Evolutionary conservation across 2,329 filamentous ascomycete species (phyloP), one percentile per base, ranked within the genome.

Genomic region (Penicillium corylophilum): DNA sequence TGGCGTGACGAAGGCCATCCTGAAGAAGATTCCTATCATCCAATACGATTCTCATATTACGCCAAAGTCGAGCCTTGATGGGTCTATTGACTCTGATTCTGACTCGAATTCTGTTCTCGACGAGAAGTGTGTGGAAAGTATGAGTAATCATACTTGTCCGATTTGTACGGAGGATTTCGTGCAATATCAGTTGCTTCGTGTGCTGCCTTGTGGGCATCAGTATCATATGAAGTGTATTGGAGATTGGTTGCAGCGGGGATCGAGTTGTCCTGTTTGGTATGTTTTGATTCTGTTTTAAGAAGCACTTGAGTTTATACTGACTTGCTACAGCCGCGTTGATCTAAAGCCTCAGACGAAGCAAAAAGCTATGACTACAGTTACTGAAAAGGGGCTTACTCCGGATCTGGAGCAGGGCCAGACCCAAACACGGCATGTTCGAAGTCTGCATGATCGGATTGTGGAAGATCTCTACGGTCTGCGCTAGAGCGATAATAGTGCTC

Each of bases 101-200:
- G 38, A 46, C 26, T 35, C 28, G 20, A n/a, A 5, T 28, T 28
- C 26, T 28, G 26, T 3, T 28, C 26, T 28, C 1, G 26, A 44
- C 1, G 50, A 46, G 22, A 49, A 46, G 22, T 36, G 8, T 3
- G 18, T 41, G n/a, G 35, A 35, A 12, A 44, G 35, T 3, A 20
- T 23, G 42, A 22, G 23, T n/a, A 45, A 46, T 29, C 36, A 46
- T 4, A 40, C 16, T 12, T 53, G 50, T 46, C 41, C 50, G 15
- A 49, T 53, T 7, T 53, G 50, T 20, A 53, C 50, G 15, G 50
- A 48, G 18, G 46, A 48, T 16, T 48, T 43, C 26, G 39, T 48
- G 20, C 41, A 48, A 16, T 26, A 26, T 22, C 46, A 44, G 20
- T 29, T 48, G 3, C 20, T 48, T 22, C 46, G 46, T 24, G 39